Evolutionary conservation across 768 basidiomycete genomes (phyloP), one percentile per base, ranked within the genome.

Genomic region (Boletus rubescentipes): DNA sequence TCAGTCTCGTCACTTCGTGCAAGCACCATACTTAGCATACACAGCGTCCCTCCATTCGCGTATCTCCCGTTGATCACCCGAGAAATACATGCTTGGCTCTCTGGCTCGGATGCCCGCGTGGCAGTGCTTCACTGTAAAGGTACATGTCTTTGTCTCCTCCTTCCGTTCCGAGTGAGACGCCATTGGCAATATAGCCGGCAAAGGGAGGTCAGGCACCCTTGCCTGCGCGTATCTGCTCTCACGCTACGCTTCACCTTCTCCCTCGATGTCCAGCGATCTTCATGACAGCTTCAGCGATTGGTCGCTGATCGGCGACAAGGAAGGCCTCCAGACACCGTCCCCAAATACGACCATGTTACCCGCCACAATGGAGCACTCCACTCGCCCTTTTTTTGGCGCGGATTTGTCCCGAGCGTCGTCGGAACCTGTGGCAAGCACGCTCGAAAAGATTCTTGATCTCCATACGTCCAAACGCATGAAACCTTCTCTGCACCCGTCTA

Each of bases 101-200:
- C 77, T 31, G 84, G 79, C 0, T 82, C 85, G 9, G 72, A 77
- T 2, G 80, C 88, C 4, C 74, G 87, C 34, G 86, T 93, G 7
- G 85, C 84, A 3, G 92, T 93, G 6, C 75, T 94, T 0, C 93
- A 94, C 61, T 94, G 92, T 68, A 94, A 94, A 82, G 92, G 89
- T 82, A 65, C 46, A 62, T 26, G 11, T 34, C 45, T 6, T 32
- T 18, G 9, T 26, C 35, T 49, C 44, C 44, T 37, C 18, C 18
- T 23, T 34, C 20, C 29, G 47, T 45, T 39, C 49, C 47, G 38
- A n/a, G 37, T 57, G 30, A 50, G 38, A 53, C 46, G 15, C n/a
- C 38, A 20, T 53, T 48, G 36, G 26, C 1, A 50, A 51, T 45
- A 16, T 49, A 89, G 88, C 87, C 47, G 87, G 89, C 0, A 88